Evolutionary conservation across 441 rosid genomes (phyloP).

Genomic region (Pelargonium fulgidum): DNA sequence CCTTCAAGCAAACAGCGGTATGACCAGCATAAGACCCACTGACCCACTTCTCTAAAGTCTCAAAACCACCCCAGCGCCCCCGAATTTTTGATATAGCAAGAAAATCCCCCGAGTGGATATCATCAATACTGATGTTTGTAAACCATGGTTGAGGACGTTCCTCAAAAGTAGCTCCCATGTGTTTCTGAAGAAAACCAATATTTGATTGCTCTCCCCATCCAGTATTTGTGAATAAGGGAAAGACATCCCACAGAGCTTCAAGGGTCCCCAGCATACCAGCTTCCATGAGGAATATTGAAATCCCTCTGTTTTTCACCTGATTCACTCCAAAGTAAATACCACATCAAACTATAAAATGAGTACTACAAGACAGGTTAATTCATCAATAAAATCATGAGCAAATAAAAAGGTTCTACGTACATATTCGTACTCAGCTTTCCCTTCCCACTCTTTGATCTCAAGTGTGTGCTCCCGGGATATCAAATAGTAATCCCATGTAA

Average conservation of each 20-base stretch:
- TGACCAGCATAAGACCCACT: slow-evolving; percentile 99
- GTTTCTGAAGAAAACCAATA: slow-evolving; percentile 65
- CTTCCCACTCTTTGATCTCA: slow-evolving; percentile 77
- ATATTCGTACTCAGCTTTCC: slow-evolving; percentile 76
- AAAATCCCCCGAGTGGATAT: slow-evolving; percentile 82
- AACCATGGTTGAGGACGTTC: slow-evolving; percentile 73
- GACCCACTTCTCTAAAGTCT: slow-evolving; percentile 96
- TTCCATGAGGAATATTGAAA: slow-evolving; percentile 93
- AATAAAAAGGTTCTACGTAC: too few species aligned
- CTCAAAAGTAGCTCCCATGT: slow-evolving; percentile 84
- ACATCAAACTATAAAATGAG: too few species aligned
- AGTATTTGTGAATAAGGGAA: slow-evolving; percentile 80
- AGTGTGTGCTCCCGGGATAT: slow-evolving; percentile 76
- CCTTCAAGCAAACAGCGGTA: slow-evolving; percentile 93
- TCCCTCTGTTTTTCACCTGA: slow-evolving; percentile 80
- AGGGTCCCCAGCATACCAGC: slow-evolving; percentile 97
- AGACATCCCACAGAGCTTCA: slow-evolving; percentile 80
- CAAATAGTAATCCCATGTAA: slow-evolving; percentile 92
- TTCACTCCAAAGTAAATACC: slow-evolving; percentile 3
- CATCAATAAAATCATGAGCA: too few species aligned
- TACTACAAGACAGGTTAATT: too few species aligned
- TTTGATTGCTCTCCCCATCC: slow-evolving; percentile 84
- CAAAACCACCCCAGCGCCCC: slow-evolving; percentile 98
- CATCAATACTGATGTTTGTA: slow-evolving; percentile 48
- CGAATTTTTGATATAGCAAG: slow-evolving; percentile 86